These are phyloP conservation scores for Pleurotus giganteus DNA, from an alignment of 768 basidiomycete genomes.

Conservation along the genomic window DNA sequence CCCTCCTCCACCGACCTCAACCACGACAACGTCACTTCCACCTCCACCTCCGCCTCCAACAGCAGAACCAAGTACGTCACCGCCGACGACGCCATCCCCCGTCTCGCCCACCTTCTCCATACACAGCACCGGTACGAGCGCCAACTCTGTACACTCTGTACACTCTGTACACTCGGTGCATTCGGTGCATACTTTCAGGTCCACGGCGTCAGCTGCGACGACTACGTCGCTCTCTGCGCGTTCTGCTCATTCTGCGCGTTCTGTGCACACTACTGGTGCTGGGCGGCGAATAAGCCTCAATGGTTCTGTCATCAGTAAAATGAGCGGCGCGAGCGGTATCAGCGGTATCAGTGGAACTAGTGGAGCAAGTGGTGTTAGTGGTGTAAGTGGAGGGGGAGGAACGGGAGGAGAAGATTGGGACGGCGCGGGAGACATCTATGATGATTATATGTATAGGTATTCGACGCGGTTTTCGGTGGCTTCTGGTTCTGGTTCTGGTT, in stretches of 20 bases:
- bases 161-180: too few relatives aligned
- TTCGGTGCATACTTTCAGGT: background rate
- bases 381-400: background rate
- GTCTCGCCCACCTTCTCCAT: slow-evolving; percentile 3
- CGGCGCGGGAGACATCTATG: slow-evolving; percentile 71
- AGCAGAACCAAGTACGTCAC: too few relatives aligned
- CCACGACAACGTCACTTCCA: background rate
- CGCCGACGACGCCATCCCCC: background rate
- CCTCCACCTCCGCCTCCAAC: background rate
- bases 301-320: too few relatives aligned
- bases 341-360: background rate
- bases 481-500: background rate
- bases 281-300: too few relatives aligned
- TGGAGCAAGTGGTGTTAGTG: background rate
- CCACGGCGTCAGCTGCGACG: background rate
- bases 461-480: slow-evolving; percentile 48
- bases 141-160: too few relatives aligned
- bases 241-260: background rate
- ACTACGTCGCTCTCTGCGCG: background rate
- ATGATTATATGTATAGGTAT: slow-evolving; percentile 67
- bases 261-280: too few relatives aligned
- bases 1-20: background rate
- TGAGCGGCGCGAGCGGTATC: background rate
- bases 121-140: background rate
- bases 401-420: slow-evolving; percentile 53